A percentile compares a stretch with the other conserved stretches of the same genome.
These are phyloP conservation scores for Mycena indigotica DNA, from an alignment of 768 basidiomycete genomes.

Conservation along the genomic window DNA sequence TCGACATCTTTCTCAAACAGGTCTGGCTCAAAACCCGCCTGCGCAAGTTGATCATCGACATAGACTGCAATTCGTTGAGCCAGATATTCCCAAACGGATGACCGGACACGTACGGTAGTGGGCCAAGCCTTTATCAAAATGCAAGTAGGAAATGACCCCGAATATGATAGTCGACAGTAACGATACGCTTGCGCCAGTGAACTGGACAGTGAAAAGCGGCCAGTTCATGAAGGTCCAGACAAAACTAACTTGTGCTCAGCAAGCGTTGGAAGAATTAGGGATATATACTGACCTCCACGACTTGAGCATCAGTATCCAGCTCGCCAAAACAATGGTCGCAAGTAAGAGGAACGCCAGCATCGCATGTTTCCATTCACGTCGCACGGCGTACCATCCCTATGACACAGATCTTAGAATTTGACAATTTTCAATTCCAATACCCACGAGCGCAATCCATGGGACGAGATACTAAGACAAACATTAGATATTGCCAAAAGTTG, in stretches of 20 bases:
- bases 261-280: background rate
- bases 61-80: too few species aligned
- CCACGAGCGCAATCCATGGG: conserved; percentile 31
- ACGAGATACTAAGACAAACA: conserved; percentile 21
- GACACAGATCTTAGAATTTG: conserved; percentile 1
- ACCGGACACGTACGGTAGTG: conserved; percentile 38
- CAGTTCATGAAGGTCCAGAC: conserved; percentile 26
- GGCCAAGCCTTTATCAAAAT: conserved; percentile 37
- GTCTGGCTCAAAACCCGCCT: conserved; percentile 21
- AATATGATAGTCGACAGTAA: conserved; percentile 29
- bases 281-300: conserved; percentile 13
- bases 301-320: conserved; percentile 20
- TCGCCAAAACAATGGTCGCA: conserved; percentile 9
- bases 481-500: conserved; percentile 4
- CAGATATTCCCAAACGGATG: too few species aligned
- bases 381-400: conserved; percentile 33
- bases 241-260: conserved; percentile 16
- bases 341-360: conserved; percentile 23
- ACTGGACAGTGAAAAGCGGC: conserved; percentile 28
- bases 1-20: conserved; percentile 24
- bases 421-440: conserved; percentile 1
- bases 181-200: conserved; percentile 26
- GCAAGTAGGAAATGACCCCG: conserved; percentile 32
- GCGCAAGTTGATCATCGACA: conserved; percentile 20
- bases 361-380: conserved; percentile 28